Conservation (phyloP, 495 filamentous ascomycete species). For the Penicillium cataractarum region DNA sequence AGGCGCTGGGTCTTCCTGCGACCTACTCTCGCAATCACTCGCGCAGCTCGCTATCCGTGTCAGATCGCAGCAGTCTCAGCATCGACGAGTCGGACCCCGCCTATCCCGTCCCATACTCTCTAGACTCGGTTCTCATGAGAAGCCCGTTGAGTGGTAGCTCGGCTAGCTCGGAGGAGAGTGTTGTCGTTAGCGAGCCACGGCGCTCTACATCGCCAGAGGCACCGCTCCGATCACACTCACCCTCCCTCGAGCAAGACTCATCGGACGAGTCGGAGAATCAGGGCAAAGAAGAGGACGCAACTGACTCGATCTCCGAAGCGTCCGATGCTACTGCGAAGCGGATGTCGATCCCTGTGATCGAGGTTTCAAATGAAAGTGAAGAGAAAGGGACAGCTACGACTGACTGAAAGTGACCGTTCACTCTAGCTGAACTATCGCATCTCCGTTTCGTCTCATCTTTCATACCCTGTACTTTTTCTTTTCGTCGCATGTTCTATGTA, state of each 20-base stretch:
- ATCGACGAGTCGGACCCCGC: constrained; percentile 37
- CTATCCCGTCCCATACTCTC: constrained; percentile 30
- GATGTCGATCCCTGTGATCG: constrained; percentile 28
- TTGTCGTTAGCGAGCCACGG: constrained; percentile 17
- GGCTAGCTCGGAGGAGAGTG: constrained; percentile 48
- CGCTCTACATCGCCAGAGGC: constrained; percentile 12
- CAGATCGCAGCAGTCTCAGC: constrained; percentile 44
- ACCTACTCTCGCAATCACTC: constrained; percentile 39
- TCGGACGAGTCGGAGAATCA: constrained; percentile 9
- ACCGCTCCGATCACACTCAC: constrained; percentile 3
- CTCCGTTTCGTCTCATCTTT: not conserved
- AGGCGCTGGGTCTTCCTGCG: constrained; percentile 66
- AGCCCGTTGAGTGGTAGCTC: constrained; percentile 35
- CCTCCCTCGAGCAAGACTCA: constrained; percentile 8
- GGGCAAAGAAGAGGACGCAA: not conserved
- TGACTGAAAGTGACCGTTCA: not conserved
- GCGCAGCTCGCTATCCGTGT: constrained; percentile 55
- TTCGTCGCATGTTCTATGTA: not conserved
- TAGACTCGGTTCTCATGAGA: constrained; percentile 36
- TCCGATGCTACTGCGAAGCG: constrained; percentile 1
- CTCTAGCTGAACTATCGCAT: not conserved
- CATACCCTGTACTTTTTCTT: not conserved
- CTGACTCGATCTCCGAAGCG: not conserved
- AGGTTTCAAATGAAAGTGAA: constrained; percentile 28
- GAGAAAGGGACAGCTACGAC: constrained; percentile 8